Percentiles rank a stretch among this genome's conserved stretches.
Conservation (phyloP, 768 basidiomycete genomes). For the Mrakia hoshinonis region DNA sequence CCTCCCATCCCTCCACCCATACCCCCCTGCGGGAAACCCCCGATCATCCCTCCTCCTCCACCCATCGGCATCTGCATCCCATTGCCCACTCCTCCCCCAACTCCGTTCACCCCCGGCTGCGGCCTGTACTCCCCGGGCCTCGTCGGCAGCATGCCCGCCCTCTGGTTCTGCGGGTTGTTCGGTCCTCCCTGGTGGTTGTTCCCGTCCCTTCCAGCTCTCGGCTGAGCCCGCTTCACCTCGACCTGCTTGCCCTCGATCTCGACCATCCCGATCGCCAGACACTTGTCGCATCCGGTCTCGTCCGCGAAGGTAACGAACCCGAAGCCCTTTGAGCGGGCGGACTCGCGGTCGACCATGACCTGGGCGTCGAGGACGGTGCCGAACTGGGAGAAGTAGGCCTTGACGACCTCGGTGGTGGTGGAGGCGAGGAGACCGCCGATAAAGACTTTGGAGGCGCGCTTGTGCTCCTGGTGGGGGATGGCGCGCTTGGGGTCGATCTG, state of each 20-base stretch:
- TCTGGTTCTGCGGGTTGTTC: background rate
- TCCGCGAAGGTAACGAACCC: conserved; percentile 90
- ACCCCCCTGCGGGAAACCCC: background rate
- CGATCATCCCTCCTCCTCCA: conserved; percentile 11
- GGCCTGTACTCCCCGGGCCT: background rate
- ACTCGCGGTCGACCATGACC: conserved; percentile 96
- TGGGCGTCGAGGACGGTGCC: conserved; percentile 96
- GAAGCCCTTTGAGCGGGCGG: conserved; percentile 80
- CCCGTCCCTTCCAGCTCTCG: conserved; percentile 47
- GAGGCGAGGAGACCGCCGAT: conserved; percentile 87
- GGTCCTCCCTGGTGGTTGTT: background rate
- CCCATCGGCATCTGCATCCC: conserved; percentile 25
- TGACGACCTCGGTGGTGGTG: conserved; percentile 89
- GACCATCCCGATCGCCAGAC: conserved; percentile 77
- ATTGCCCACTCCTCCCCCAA: conserved; percentile 35
- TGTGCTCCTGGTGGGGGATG: conserved; percentile 91
- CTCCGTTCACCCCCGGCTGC: background rate
- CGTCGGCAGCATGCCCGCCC: background rate
- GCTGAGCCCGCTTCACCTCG: conserved; percentile 93
- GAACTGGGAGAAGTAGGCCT: conserved; percentile 84
- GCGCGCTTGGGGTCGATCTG: conserved; percentile 99
- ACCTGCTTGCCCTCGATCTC: conserved; percentile 97
- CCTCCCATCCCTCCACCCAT: conserved; percentile 24
- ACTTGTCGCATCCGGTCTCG: conserved; percentile 68
- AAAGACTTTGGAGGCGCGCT: conserved; percentile 71